Evolutionary conservation across 768 basidiomycete genomes (phyloP).

Genomic region (Tylopilus cervinicoccineus): DNA sequence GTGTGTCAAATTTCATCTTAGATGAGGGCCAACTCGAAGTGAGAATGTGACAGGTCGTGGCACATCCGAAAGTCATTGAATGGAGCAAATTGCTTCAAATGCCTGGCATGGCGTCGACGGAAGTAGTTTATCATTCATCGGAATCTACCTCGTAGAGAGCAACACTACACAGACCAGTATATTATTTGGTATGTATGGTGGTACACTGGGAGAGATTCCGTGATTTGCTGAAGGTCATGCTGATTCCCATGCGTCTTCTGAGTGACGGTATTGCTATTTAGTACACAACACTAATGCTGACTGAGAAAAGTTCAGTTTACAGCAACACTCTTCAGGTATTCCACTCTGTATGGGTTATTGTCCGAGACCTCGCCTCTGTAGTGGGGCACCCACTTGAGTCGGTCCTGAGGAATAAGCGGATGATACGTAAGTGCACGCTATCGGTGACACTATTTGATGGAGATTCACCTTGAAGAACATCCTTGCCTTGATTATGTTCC

Average conservation of each 20-base stretch:
- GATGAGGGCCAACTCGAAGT: neutral
- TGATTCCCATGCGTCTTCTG: neutral
- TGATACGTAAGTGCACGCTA: neutral
- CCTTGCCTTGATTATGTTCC: conserved; percentile 69
- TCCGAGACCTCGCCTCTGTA: conserved; percentile 64
- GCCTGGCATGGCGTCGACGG: neutral
- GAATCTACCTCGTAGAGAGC: neutral
- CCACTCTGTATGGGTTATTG: conserved; percentile 53
- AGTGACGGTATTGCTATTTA: too few species aligned
- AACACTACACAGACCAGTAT: neutral
- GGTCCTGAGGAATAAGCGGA: conserved; percentile 57
- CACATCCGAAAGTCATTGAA: conserved; percentile 41
- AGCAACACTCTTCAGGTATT: conserved; percentile 53
- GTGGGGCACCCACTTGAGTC: conserved; percentile 86
- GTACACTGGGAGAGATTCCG: neutral
- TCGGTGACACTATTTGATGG: neutral
- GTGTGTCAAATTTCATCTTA: conserved; percentile 21
- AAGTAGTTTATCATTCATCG: neutral
- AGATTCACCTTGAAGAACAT: conserved; percentile 74
- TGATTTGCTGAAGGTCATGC: neutral
- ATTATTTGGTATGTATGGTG: conserved; percentile 11
- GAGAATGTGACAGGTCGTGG: conserved; percentile 33
- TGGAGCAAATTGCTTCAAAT: conserved; percentile 35
- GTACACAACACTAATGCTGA: neutral
- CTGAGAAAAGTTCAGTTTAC: conserved; percentile 23